These are phyloP conservation scores for Cladosporium austrohemisphaericum DNA, from an alignment of 2,329 filamentous ascomycete genomes.

Conservation along the genomic window DNA sequence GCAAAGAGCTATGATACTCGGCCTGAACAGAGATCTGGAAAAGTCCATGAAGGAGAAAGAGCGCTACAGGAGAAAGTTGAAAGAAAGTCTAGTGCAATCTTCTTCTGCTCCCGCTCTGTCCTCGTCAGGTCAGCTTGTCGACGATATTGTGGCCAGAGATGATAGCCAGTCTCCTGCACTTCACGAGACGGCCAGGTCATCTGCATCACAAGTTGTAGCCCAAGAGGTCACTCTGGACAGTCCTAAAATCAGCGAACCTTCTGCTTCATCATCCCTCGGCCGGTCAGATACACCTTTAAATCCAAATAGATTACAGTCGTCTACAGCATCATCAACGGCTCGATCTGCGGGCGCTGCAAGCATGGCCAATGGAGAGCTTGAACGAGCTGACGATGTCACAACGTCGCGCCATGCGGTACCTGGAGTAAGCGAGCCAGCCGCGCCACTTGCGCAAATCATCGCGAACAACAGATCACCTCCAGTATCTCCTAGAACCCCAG, in stretches of 20 bases:
- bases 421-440: constrained; percentile 12
- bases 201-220: constrained; percentile 12
- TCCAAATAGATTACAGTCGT: constrained; percentile 16
- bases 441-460: constrained; percentile 14
- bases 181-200: not conserved
- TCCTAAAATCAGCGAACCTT: constrained; percentile 29
- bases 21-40: constrained; percentile 91
- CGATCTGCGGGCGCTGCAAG: constrained; percentile 22
- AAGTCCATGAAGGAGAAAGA: constrained; percentile 90
- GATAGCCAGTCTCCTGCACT: constrained; percentile 27
- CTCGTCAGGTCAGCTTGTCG: constrained; percentile 15
- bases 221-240: constrained; percentile 28
- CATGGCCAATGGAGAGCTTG: constrained; percentile 18
- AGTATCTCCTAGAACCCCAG: constrained; percentile 21
- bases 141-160: constrained; percentile 22
- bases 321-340: constrained; percentile 23
- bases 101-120: constrained; percentile 29
- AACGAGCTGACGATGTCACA: constrained; percentile 12
- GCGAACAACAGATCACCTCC: constrained; percentile 22
- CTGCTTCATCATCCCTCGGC: constrained; percentile 17
- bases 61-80: constrained; percentile 83
- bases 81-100: constrained; percentile 61
- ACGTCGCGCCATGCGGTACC: constrained; percentile 10
- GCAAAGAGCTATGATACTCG: constrained; percentile 87
- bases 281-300: constrained; percentile 33